phyloP scores from a whole-genome alignment of 768 basidiomycete species.

The Naganishia vaughanmartiniae region DNA sequence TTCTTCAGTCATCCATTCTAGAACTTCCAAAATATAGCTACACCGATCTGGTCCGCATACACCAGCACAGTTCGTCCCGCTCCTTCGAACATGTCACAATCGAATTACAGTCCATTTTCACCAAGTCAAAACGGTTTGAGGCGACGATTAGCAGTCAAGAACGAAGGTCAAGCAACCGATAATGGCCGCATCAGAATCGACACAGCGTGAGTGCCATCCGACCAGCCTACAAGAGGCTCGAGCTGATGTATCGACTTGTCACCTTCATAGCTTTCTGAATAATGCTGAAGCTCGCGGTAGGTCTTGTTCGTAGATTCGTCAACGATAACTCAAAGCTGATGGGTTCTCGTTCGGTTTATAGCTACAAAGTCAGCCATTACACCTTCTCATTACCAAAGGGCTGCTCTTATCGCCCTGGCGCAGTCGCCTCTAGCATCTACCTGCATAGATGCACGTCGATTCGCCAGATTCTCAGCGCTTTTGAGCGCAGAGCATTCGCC shows the following conservation, averaged over 20 bases:
- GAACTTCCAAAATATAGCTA: too few relatives aligned
- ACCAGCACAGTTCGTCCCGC: too few relatives aligned
- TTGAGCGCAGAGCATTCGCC: neutral
- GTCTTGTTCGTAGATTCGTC: neutral
- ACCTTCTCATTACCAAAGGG: neutral
- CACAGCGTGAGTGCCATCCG: neutral
- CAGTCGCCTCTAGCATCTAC: constrained; percentile 3
- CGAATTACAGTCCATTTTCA: constrained; percentile 10
- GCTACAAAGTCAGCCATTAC: constrained; percentile 5
- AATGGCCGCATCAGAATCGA: neutral
- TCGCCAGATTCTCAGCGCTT: neutral
- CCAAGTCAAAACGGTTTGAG: neutral
- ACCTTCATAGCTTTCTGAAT: neutral
- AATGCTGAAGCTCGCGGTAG: neutral
- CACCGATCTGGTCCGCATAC: too few relatives aligned
- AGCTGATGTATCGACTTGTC: too few relatives aligned
- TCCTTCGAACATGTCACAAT: neutral
- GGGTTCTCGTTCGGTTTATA: neutral
- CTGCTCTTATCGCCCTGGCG: neutral
- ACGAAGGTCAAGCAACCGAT: neutral
- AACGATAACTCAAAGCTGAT: neutral
- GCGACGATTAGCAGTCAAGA: neutral
- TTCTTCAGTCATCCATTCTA: too few relatives aligned
- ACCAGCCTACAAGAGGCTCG: too few relatives aligned
- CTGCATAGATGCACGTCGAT: neutral